phyloP scores from a whole-genome alignment of 2,329 filamentous ascomycete species.

The Exophiala lecanii-corni region DNA sequence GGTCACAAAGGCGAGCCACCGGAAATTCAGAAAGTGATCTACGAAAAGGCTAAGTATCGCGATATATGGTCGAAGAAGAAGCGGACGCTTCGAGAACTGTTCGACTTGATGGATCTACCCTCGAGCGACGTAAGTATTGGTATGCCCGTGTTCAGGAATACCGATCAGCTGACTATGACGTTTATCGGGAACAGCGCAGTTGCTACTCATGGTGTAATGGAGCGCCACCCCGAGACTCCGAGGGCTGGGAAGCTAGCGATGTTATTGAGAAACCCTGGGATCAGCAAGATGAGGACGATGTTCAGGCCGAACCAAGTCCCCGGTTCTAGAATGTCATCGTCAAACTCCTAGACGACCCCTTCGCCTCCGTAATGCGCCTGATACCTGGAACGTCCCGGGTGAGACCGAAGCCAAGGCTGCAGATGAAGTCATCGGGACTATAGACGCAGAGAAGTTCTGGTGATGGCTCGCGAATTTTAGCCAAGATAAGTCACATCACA shows the following conservation, averaged over 20 bases:
- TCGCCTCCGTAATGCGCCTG: background rate
- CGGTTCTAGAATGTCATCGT: too few relatives aligned
- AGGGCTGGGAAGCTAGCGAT: conserved; percentile 14
- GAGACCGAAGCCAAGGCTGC: too few relatives aligned
- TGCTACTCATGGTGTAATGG: background rate
- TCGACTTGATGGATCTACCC: conserved; percentile 13
- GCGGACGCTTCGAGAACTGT: conserved; percentile 12
- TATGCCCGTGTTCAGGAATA: conserved; percentile 7
- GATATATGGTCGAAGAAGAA: conserved; percentile 1
- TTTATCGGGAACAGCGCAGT: too few relatives aligned
- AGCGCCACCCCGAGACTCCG: background rate
- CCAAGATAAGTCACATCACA: too few relatives aligned
- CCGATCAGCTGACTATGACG: background rate
- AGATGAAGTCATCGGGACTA: too few relatives aligned
- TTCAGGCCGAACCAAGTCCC: background rate
- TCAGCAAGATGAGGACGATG: background rate
- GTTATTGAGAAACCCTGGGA: conserved; percentile 10
- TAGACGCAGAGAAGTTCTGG: too few relatives aligned
- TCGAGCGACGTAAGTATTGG: conserved; percentile 11
- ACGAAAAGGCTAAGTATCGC: conserved; percentile 10
- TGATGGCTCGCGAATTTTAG: too few relatives aligned
- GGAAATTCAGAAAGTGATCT: too few relatives aligned
- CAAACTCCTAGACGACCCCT: background rate
- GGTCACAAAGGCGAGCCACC: too few relatives aligned
- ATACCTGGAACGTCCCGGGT: too few relatives aligned